Conservation (phyloP, 2,329 filamentous ascomycete species). For the Sporothrix inflata region DNA sequence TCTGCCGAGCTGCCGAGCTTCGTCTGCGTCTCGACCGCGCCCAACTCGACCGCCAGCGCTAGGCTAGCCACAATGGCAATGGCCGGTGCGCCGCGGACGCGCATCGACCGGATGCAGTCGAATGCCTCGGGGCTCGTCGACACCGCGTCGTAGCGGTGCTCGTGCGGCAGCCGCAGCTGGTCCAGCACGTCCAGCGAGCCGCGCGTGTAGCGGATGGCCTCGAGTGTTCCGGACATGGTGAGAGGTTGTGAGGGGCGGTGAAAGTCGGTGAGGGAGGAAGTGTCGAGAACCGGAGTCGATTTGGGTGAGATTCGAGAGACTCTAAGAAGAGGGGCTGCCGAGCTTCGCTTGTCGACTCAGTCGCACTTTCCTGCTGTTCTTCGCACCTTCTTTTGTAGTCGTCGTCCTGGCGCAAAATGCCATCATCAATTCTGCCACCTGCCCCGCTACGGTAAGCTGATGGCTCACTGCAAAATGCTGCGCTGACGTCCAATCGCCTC, state of each 20-base stretch:
- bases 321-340: background rate
- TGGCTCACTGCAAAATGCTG: background rate
- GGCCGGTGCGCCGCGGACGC: constrained; percentile 81
- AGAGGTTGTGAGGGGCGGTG: background rate
- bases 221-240: constrained; percentile 47
- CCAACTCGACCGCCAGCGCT: constrained; percentile 82
- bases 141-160: constrained; percentile 76
- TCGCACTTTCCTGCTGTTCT: background rate
- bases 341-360: background rate
- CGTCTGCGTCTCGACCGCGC: constrained; percentile 43
- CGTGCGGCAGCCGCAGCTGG: constrained; percentile 80
- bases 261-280: background rate
- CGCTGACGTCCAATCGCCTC: constrained; percentile 7
- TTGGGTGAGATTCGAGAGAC: background rate
- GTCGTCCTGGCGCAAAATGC: constrained; percentile 9
- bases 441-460: constrained; percentile 20
- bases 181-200: constrained; percentile 78
- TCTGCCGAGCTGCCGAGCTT: constrained; percentile 44
- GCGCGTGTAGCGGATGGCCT: constrained; percentile 76
- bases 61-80: constrained; percentile 98
- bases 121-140: constrained; percentile 74
- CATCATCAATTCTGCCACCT: constrained; percentile 25
- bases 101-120: constrained; percentile 81
- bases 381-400: constrained; percentile 2
- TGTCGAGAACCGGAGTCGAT: background rate